Percentiles rank a stretch among this genome's conserved stretches.
Conservation (phyloP, 2,329 filamentous ascomycete species). For the Fusarium scirpi region DNA sequence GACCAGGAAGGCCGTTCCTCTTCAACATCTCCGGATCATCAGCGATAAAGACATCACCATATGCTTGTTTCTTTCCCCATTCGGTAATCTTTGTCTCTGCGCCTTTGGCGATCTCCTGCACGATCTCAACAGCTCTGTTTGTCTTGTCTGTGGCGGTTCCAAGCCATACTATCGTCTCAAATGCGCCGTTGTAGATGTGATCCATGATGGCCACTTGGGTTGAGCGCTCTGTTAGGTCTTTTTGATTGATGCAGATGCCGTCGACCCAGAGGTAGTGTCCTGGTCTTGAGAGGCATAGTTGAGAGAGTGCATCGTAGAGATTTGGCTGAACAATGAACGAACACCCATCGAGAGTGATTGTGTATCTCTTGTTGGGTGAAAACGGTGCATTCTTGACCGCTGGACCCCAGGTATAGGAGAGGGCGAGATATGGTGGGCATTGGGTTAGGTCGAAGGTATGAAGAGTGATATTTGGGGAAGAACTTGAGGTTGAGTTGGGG, state of each 20-base stretch:
- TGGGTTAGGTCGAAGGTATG: neutral
- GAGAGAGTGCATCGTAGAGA: neutral
- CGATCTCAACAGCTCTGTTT: neutral
- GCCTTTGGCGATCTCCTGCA: neutral
- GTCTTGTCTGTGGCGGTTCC: neutral
- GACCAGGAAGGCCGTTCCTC: neutral
- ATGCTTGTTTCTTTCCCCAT: neutral
- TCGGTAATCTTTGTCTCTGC: neutral
- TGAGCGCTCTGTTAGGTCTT: neutral
- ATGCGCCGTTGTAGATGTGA: neutral
- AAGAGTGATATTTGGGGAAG: neutral
- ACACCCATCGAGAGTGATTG: neutral
- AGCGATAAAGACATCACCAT: neutral
- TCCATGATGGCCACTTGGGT: neutral
- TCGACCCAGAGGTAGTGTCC: neutral
- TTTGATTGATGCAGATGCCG: neutral
- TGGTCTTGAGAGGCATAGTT: neutral
- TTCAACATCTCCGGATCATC: neutral
- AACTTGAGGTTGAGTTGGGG: neutral
- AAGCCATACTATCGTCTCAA: neutral
- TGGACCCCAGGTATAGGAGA: neutral
- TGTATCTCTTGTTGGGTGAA: rapidly evolving
- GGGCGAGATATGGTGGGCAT: neutral
- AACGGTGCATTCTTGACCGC: neutral
- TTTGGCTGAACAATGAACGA: rapidly evolving